Percentiles rank a stretch among this genome's conserved stretches.
Evolutionary conservation across 2,329 filamentous ascomycete genomes (phyloP).

Genomic region (Ceratocystis variospora): DNA sequence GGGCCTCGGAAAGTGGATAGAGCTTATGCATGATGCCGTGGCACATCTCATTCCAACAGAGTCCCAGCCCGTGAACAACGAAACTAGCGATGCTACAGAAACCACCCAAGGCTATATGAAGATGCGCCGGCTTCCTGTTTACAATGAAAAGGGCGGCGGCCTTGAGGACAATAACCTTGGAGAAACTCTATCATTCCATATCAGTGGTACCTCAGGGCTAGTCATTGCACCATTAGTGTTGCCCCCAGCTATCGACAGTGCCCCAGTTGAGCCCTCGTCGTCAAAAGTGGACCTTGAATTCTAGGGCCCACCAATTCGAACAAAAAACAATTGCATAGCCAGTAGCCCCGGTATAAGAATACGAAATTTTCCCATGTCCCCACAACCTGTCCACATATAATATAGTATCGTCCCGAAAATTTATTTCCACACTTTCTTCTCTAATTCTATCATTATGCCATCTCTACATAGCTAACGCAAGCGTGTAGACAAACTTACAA

Average conservation of each 20-base stretch:
- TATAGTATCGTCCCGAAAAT: neutral
- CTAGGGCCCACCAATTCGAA: neutral
- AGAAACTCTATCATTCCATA: slow-evolving; percentile 79
- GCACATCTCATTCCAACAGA: slow-evolving; percentile 47
- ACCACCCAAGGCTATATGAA: slow-evolving; percentile 59
- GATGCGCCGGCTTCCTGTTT: slow-evolving; percentile 68
- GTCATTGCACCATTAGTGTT: slow-evolving; percentile 79
- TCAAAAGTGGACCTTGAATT: slow-evolving; percentile 30
- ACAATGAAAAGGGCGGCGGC: slow-evolving; percentile 79
- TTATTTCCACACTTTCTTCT: slow-evolving; percentile 19
- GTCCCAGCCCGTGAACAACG: slow-evolving; percentile 15
- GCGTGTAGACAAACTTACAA: slow-evolving; percentile 18
- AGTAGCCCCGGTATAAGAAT: neutral
- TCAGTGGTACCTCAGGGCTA: slow-evolving; percentile 68
- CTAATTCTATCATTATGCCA: slow-evolving; percentile 5
- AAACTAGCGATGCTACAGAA: slow-evolving; percentile 10
- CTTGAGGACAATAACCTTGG: slow-evolving; percentile 52
- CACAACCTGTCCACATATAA: neutral
- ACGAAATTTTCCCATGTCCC: slow-evolving; percentile 7
- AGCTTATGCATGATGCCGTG: slow-evolving; percentile 71
- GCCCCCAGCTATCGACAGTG: slow-evolving; percentile 65
- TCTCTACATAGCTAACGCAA: slow-evolving; percentile 14
- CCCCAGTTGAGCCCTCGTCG: slow-evolving; percentile 22
- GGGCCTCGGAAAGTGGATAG: slow-evolving; percentile 72
- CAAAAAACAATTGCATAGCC: neutral